Base-by-base conservation (phyloP, 2,329 filamentous ascomycete species). In the Colletotrichum paranaense region DNA sequence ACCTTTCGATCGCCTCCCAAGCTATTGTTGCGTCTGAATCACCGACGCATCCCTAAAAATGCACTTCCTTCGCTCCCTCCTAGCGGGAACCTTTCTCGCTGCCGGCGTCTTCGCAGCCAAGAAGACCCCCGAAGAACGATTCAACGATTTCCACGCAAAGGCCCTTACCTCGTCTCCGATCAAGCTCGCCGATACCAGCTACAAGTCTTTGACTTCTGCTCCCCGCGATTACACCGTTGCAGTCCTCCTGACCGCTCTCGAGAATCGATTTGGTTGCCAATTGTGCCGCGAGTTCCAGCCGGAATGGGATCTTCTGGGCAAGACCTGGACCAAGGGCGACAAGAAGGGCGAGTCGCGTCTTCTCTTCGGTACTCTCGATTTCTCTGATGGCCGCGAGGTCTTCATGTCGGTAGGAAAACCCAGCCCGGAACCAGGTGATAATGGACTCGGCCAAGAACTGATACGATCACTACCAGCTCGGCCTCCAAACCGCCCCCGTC, bases 401-500 rank as follows among this genome's bases (percentile, higher is more conserved):
- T 99, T 99, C 79, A 91, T 98, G 85, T 94, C 93, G 84, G 95
- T 98, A 87, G 76, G 88, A 79, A n/a, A 28, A 9, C 22, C 14
- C 68, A 57, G 8, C 57, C 46, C 14, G n/a, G 14, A 38, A 49
- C 16, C 59, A 14, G 19, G 3, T 68, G 19, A 16, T 6, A 46
- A n/a, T 16, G 24, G 49, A 24, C 42, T 22, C 24, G 22, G 26
- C 14, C 24, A 57, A 14, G 24, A 22, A 30, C 75, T 75, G 58
- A 75, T 55, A 59, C 35, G n/a, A 57, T 12, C 9, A n/a, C 38
- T 16, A 22, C 28, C 62, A 98, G 96, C 90, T 98, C 77, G 92
- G 94, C 83, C 91, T 99, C 55, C 94, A 98, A 91, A 98, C 96
- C 59, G 97, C 97, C 7, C 97, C 97, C 1, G 93, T 98, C 52